Evolutionary conservation across 306 rosid genomes (phyloP), one percentile per base, ranked within the genome.

Genomic region (Mucuna pruriens): DNA sequence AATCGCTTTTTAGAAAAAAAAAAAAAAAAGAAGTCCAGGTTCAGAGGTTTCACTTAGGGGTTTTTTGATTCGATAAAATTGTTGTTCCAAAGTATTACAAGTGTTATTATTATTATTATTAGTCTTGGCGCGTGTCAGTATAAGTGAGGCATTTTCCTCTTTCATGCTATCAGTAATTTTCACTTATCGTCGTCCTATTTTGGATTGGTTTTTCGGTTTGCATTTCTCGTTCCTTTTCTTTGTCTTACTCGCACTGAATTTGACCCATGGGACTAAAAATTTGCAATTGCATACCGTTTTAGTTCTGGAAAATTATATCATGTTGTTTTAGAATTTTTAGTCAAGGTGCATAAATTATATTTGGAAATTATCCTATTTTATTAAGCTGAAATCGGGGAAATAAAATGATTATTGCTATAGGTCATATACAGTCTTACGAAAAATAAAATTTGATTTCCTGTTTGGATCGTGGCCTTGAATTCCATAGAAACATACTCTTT

Each of bases 121-220:
- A 49, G 54, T 71, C 44, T 48, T 83, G 22, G 49, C 19, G 15
- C 19, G 22, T 52, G 78, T 54, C 52, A 46, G 33, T 46, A 9
- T 62, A 34, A 48, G 49, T 22, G 54, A 63, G 62, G 40, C 68
- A 54, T 82, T 83, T 71, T 71, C 52, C 76, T 42, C 13, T 79
- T 82, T 74, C 58, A 40, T 63, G 52, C 45, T 80, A 20, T 22
- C 45, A 29, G 44, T 63, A 72, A 13, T 72, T 80, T 58, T 86
- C 78, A 42, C 60, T 29, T 15, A 3, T 42, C 6, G 12, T 80
- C 67, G 6, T 45, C 65, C 33, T 17, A 61, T 45, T 55, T 63
- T 71, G 57, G 36, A 51, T 61, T 76, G 65, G 25, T 49, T 26
- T 62, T 31, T 61, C 20, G 22, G 74, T 78, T 66, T 39, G 40